A percentile compares a stretch with the other conserved stretches of the same genome.
These are phyloP conservation scores for Seiridium unicorne DNA, from an alignment of 2,329 filamentous ascomycete genomes.

Conservation along the genomic window DNA sequence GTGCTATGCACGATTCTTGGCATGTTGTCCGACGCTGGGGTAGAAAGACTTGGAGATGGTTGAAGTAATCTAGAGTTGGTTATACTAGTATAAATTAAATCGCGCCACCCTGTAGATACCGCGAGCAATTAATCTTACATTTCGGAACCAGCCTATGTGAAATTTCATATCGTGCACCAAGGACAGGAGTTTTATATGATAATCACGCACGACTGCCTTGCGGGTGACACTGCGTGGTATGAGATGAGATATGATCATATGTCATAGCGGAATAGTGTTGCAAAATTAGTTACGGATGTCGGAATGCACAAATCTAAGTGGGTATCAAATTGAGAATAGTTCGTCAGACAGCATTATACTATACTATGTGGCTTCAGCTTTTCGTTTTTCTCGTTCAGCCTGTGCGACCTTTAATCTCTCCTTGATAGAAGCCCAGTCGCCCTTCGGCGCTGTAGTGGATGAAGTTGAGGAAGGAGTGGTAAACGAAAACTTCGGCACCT, in stretches of 20 bases:
- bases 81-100: background rate
- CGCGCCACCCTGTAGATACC: no score
- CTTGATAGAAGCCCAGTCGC: constrained; percentile 40
- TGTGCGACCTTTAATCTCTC: constrained; percentile 57
- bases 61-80: background rate
- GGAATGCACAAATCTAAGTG: background rate
- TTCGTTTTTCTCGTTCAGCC: constrained; percentile 52
- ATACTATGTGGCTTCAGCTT: constrained; percentile 13
- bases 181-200: no score
- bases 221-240: no score
- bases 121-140: no score
- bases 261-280: no score
- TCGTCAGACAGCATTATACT: background rate
- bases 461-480: constrained; percentile 1
- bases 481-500: constrained; percentile 14
- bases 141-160: no score
- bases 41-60: constrained; percentile 4
- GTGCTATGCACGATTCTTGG: constrained; percentile 3
- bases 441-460: constrained; percentile 15
- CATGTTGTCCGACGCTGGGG: constrained; percentile 7
- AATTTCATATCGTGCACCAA: no score
- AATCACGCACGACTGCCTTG: no score
- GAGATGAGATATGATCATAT: no score
- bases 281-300: no score
- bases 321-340: background rate